Conservation (phyloP, 2,329 filamentous ascomycete genomes). For the Colletotrichum spaethianum region DNA sequence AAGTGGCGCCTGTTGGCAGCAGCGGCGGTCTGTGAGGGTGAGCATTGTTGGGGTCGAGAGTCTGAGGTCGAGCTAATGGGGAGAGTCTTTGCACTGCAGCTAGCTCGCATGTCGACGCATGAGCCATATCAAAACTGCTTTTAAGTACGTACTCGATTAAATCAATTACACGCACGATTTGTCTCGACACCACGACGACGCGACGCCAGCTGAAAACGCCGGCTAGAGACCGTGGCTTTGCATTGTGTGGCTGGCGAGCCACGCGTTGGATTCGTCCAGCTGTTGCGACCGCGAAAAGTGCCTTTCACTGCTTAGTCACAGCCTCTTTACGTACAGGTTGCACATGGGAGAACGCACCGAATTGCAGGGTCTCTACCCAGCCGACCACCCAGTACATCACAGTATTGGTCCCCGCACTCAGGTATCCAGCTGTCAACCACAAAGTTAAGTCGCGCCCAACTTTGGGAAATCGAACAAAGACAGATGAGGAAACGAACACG, state of each 20-base stretch:
- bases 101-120: constrained; percentile 13
- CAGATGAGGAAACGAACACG: constrained; percentile 28
- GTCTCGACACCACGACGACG: neutral
- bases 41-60: constrained; percentile 35
- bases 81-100: neutral
- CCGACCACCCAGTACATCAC: constrained; percentile 7
- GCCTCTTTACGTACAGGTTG: neutral
- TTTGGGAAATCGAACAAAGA: neutral
- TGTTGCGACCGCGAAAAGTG: neutral
- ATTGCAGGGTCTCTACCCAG: neutral
- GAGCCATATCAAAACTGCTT: constrained; percentile 3
- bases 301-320: neutral
- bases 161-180: constrained; percentile 4
- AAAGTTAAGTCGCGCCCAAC: constrained; percentile 23
- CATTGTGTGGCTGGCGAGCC: constrained; percentile 25
- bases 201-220: neutral
- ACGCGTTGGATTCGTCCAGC: constrained; percentile 1
- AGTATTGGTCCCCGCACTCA: constrained; percentile 12
- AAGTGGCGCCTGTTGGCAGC: constrained; percentile 31
- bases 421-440: constrained; percentile 9
- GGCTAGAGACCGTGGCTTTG: constrained; percentile 6
- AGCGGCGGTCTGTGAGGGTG: constrained; percentile 33
- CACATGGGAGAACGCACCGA: neutral
- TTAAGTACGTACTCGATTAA: neutral
- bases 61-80: constrained; percentile 10